Base-by-base conservation (phyloP, 1,284 basidiomycete genomes). In the Ceratobasidium sp. region DNA sequence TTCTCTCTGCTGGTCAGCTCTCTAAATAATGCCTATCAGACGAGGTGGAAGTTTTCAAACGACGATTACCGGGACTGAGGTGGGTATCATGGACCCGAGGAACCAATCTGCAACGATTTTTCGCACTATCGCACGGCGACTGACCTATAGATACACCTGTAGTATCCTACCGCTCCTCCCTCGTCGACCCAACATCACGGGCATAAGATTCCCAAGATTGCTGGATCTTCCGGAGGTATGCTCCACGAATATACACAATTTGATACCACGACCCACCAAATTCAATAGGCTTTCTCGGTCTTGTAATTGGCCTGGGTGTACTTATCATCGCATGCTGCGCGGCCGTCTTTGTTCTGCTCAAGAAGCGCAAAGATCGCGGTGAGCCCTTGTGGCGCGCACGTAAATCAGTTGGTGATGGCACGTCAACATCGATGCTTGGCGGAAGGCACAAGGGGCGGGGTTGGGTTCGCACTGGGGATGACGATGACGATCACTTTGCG, bases 261-360 rank as follows among this genome's bases (percentile, higher is more conserved):
- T 15, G 20, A 47, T 25, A 17, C 56, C 22, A 27, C 10, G 7
- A 20, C 50, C 35, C n/a, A 43, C 15, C 43, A 17, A 45, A 13
- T 35, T 34, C 17, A n/a, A 32, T 54, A 49, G 71, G 71, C 15
- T 72, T 72, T 52, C 55, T 72, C 15, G 71, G 71, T 27, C 55
- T 72, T 10, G 64, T 72, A 20, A 68, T 70, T 8, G 71, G 71
- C 38, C 71, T 72, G 20, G 71, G 71, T 8, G 35, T 72, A 25
- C 69, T 72, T 13, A 68, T 72, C 56, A 68, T 72, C 29, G 71
- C 54, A 38, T 68, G 55, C 53, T 67, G 62, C 34, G 34, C 68
- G 25, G 69, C 47, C 13, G 69, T 72, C 5, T 72, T 38, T 47
- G 27, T 68, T 40, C 71, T 72, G 13, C 54, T 72, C 25, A 69